These are phyloP conservation scores for Apiotrichum porosum DNA, from an alignment of 1,284 basidiomycete genomes.

Conservation along the genomic window DNA sequence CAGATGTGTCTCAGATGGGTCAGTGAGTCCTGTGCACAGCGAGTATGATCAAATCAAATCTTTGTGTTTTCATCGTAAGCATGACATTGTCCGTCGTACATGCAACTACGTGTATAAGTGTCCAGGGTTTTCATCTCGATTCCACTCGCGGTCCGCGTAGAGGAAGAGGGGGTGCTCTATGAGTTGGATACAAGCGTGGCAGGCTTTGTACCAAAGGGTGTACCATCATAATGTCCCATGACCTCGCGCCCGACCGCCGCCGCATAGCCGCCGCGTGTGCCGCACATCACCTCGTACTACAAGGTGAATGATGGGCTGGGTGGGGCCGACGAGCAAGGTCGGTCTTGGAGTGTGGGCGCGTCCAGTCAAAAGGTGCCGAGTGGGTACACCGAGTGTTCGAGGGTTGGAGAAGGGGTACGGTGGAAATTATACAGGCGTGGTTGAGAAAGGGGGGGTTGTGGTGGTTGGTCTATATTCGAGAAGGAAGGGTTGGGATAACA, in stretches of 20 bases:
- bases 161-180: not conserved
- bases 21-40: too few relatives aligned
- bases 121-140: not conserved
- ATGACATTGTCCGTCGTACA: too few relatives aligned
- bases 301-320: too few relatives aligned
- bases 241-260: too few relatives aligned
- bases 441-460: not conserved
- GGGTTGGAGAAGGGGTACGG: not conserved
- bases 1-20: too few relatives aligned
- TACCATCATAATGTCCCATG: too few relatives aligned
- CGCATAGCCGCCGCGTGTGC: too few relatives aligned
- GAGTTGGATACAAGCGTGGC: not conserved
- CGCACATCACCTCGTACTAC: too few relatives aligned
- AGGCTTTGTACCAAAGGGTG: not conserved
- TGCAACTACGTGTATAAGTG: too few relatives aligned
- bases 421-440: constrained; percentile 3
- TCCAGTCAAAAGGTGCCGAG: not conserved
- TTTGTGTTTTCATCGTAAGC: too few relatives aligned
- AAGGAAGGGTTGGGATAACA: not conserved
- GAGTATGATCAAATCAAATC: not conserved
- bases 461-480: constrained; percentile 2
- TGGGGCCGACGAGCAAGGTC: too few relatives aligned
- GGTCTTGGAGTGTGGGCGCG: not conserved
- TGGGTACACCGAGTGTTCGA: not conserved
- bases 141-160: constrained; percentile 1